These are phyloP conservation scores for Hanseniaspora pseudoguilliermondii DNA, from an alignment of 805 yeast species.

Conservation along the genomic window DNA sequence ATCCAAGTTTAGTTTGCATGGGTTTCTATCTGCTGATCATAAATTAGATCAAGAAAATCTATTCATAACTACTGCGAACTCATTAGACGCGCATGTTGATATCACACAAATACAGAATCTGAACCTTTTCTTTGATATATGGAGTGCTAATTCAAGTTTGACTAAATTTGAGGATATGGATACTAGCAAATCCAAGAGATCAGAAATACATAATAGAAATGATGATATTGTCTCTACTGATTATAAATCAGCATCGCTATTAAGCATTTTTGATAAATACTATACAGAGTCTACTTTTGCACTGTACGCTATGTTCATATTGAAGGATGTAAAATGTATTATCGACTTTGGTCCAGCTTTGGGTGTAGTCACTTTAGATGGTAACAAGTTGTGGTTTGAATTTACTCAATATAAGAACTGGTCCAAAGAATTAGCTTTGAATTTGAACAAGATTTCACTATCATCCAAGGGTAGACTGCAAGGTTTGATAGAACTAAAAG, in stretches of 20 bases:
- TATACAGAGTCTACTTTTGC: conserved; percentile 44
- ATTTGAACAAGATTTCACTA: conserved; percentile 40
- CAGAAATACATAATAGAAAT: background rate
- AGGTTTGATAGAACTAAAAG: conserved; percentile 43
- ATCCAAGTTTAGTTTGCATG: conserved; percentile 37
- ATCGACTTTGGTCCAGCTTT: conserved; percentile 77
- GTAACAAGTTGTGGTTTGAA: conserved; percentile 56
- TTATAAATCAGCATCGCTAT: background rate
- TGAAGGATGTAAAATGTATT: conserved; percentile 39
- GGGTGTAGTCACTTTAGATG: conserved; percentile 45
- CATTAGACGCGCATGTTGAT: conserved; percentile 42
- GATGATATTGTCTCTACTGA: background rate
- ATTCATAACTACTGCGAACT: conserved; percentile 1
- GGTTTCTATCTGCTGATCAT: conserved; percentile 28
- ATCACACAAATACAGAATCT: conserved; percentile 80
- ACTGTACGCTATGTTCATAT: conserved; percentile 50
- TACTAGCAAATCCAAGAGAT: background rate
- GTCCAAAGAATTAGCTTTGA: conserved; percentile 58
- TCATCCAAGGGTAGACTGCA: conserved; percentile 68
- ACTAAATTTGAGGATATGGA: conserved; percentile 11
- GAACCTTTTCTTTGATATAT: conserved; percentile 66
- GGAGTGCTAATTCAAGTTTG: conserved; percentile 46
- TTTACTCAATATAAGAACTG: conserved; percentile 54
- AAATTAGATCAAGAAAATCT: background rate
- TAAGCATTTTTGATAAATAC: conserved; percentile 33